Base-by-base conservation (phyloP, 2,329 filamentous ascomycete species). In the Xylariaceae sp. region DNA sequence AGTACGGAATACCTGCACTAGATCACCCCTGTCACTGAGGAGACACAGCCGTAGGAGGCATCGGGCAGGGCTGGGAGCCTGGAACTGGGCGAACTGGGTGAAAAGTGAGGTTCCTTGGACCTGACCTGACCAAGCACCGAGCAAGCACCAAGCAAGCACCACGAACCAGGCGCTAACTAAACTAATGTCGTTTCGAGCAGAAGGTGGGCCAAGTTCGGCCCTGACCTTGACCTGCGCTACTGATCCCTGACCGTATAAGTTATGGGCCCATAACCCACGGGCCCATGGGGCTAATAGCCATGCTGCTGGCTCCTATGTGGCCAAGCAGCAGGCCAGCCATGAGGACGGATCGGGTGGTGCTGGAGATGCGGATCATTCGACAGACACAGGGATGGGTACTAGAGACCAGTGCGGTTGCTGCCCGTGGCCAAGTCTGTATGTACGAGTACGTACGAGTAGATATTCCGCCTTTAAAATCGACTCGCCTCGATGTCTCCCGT, bases 1-100 rank as follows among this genome's bases (percentile, higher is more conserved):
- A 30, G 23, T 30, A 30, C 23, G 23, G 23, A 30, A 30, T 30
- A 30, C 23, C 23, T 57, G 47, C 57, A 61, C 66, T 57, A 48
- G 57, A 60, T 65, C 62, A 70, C 68, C 70, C 71, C 73, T 74
- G 75, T 68, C 71, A 71, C 71, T 72, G 71, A 67, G 59, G 70
- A 68, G 67, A 70, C 59, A 15, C 5, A 45, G 13, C 42, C 10
- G 42, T 45, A 45, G 74, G 44, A 53, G 62, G 61, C 53, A 56
- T 55, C 34, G 60, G 53, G 55, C 58, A 60, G 75, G 71, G 71
- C 68, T 72, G 67, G 66, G 68, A 71, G 60, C 49, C 11, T 51
- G 65, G 67, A 69, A 72, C 62, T 63, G 23, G 23, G 23, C 5
- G 23, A 30, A 30, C 23, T 30, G 23, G 23, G 23, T 30, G 23